Conservation (phyloP, 257 asterid genomes). For the Solanum arcanum region DNA sequence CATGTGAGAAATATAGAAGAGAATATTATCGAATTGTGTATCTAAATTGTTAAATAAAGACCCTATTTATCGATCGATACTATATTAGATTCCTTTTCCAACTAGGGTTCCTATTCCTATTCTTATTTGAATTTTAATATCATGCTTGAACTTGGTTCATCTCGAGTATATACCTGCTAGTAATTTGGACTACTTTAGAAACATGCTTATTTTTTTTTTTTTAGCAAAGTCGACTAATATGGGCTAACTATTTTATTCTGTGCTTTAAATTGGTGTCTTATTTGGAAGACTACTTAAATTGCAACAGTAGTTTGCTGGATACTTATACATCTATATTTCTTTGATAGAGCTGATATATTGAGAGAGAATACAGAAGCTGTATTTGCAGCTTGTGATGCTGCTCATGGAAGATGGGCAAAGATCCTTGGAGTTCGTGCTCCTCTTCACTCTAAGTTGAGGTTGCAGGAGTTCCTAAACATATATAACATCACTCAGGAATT, state of each 20-base stretch:
- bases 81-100: no score
- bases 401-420: conserved; percentile 99
- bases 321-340: background rate
- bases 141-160: background rate
- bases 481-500: conserved; percentile 84
- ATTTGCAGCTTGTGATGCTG: conserved; percentile 97
- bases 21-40: no score
- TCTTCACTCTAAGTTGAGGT: conserved; percentile 74
- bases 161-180: background rate
- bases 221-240: background rate
- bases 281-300: background rate
- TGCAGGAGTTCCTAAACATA: conserved; percentile 83
- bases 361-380: conserved; percentile 97
- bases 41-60: no score
- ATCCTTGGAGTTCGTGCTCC: conserved; percentile 93
- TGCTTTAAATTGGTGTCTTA: background rate
- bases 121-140: background rate
- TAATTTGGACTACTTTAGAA: background rate
- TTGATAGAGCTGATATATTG: conserved; percentile 79
- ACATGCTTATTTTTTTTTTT: background rate
- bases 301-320: background rate
- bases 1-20: no score
- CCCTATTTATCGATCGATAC: no score
- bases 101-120: no score
- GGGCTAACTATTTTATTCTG: background rate